Evolutionary conservation across 768 basidiomycete species (phyloP).

Genomic region (Lentinula raphanica): DNA sequence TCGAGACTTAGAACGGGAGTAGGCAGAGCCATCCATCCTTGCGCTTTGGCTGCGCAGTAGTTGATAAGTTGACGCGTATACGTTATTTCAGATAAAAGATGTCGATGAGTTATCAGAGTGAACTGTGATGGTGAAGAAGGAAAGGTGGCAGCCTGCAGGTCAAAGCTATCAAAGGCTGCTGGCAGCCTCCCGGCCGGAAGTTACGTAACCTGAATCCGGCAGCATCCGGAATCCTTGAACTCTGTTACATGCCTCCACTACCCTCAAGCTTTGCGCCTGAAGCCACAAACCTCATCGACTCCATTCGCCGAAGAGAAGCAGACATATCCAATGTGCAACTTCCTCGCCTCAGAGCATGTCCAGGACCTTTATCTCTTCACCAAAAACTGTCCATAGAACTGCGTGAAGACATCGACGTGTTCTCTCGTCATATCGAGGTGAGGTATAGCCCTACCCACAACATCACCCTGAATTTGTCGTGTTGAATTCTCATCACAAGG

Average conservation of each 20-base stretch:
- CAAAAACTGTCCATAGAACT: slow-evolving; percentile 72
- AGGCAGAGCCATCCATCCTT: no score
- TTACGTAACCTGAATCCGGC: no score
- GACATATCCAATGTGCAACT: slow-evolving; percentile 72
- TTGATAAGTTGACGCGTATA: no score
- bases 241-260: slow-evolving; percentile 71
- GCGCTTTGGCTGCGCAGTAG: no score
- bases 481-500: slow-evolving; percentile 35
- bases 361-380: slow-evolving; percentile 64
- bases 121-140: no score
- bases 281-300: slow-evolving; percentile 42
- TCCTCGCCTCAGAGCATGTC: slow-evolving; percentile 64
- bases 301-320: slow-evolving; percentile 47
- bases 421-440: slow-evolving; percentile 68
- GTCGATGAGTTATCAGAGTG: no score
- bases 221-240: no score
- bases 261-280: slow-evolving; percentile 50
- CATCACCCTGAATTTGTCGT: slow-evolving; percentile 9
- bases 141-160: no score
- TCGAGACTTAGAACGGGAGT: no score
- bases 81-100: no score
- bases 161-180: no score
- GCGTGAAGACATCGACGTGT: slow-evolving; percentile 64
- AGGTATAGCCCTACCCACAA: not conserved
- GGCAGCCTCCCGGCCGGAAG: no score